Evolutionary conservation across 2,329 filamentous ascomycete genomes (phyloP).

Genomic region (Cordyceps cicadae): DNA sequence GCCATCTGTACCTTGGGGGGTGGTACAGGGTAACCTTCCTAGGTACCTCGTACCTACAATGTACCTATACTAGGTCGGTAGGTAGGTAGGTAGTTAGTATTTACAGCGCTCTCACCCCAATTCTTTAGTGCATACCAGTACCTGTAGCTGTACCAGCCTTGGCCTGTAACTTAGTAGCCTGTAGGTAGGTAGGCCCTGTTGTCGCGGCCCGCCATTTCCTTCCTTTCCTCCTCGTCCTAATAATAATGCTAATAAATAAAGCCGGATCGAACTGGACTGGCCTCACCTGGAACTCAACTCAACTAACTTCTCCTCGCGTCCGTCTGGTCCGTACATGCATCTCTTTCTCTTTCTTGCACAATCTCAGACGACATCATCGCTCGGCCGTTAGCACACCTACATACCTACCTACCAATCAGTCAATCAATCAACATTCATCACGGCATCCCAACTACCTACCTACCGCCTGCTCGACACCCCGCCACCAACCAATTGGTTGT

Average conservation of each 20-base stretch:
- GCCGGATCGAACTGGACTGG: neutral
- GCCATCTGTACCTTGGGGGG: neutral
- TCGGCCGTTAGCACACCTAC: neutral
- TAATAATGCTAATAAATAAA: no score
- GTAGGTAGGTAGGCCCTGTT: neutral
- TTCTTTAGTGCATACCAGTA: no score
- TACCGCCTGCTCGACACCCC: neutral
- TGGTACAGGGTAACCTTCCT: no score
- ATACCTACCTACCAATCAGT: no score
- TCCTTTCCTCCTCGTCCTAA: neutral
- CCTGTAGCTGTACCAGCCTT: no score
- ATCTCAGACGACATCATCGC: neutral
- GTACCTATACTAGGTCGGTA: no score
- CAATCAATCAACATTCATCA: neutral
- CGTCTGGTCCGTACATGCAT: neutral
- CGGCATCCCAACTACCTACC: no score
- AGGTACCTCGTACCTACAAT: no score
- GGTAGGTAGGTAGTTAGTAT: no score
- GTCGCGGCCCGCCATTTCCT: neutral
- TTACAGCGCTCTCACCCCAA: no score
- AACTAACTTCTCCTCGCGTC: neutral
- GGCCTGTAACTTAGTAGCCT: no score
- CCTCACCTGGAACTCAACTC: neutral
- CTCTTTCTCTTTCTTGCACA: neutral
- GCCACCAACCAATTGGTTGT: conserved; percentile 5